phyloP scores from a whole-genome alignment of 192 early-diverging fungal species.

The Gamsiella multidivaricata region DNA sequence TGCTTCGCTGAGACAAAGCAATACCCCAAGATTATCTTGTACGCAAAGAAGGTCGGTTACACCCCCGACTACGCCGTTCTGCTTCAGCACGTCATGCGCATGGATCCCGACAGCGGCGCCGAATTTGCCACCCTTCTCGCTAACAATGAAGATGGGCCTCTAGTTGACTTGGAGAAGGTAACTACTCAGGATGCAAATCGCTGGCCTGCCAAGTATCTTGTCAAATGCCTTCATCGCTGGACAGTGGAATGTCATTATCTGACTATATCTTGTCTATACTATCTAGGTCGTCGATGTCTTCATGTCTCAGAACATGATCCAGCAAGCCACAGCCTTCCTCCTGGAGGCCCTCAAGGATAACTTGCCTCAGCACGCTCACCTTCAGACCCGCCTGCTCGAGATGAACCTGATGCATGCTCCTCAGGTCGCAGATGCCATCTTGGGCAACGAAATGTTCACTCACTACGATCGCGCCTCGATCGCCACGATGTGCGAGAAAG shows the following conservation, averaged over 20 bases:
- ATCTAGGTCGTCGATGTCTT: slow-evolving; percentile 92
- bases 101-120: slow-evolving; percentile 91
- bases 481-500: slow-evolving; percentile 96
- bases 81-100: slow-evolving; percentile 90
- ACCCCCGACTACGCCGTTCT: slow-evolving; percentile 92
- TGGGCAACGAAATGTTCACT: slow-evolving; percentile 95
- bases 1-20: slow-evolving; percentile 98
- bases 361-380: slow-evolving; percentile 87
- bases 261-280: background rate
- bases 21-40: slow-evolving; percentile 95
- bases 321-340: slow-evolving; percentile 96
- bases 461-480: slow-evolving; percentile 95
- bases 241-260: no score
- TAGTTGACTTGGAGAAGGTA: slow-evolving; percentile 84
- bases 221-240: no score
- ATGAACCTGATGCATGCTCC: slow-evolving; percentile 98
- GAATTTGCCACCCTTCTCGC: slow-evolving; percentile 92
- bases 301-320: slow-evolving; percentile 89
- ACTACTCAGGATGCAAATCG: background rate
- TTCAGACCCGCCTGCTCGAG: slow-evolving; percentile 96
- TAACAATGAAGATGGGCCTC: slow-evolving; percentile 84
- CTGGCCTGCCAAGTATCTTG: no score
- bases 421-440: slow-evolving; percentile 98
- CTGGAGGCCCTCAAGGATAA: slow-evolving; percentile 97
- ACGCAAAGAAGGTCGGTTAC: slow-evolving; percentile 95